These are phyloP conservation scores for Eremothecium gossypii DNA, from an alignment of 1,139 yeast genomes.

Conservation along the genomic window DNA sequence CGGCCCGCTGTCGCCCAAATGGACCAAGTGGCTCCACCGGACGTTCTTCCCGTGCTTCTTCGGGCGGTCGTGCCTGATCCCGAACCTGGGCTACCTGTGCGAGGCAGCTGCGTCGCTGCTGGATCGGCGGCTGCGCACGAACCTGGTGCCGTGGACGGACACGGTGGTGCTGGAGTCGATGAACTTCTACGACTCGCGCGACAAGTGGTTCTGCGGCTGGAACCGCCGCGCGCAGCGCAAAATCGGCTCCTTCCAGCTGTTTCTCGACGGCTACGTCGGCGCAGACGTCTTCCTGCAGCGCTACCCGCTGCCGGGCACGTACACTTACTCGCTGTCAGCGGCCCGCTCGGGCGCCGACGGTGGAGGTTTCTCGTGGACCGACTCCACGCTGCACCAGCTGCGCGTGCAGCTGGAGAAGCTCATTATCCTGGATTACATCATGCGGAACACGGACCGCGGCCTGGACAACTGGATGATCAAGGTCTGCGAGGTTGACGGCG, in stretches of 20 bases:
- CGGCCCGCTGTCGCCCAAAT: slow-evolving; percentile 69
- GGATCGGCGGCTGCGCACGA: slow-evolving; percentile 50
- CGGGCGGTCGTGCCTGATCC: slow-evolving; percentile 65
- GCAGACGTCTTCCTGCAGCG: slow-evolving; percentile 52
- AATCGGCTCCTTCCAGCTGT: slow-evolving; percentile 61
- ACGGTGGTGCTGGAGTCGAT: slow-evolving; percentile 46
- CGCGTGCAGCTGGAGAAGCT: slow-evolving; percentile 58
- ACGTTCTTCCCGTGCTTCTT: slow-evolving; percentile 70
- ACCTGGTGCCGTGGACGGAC: slow-evolving; percentile 60
- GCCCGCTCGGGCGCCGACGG: slow-evolving; percentile 3
- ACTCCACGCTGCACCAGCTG: slow-evolving; percentile 41
- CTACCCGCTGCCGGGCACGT: slow-evolving; percentile 46
- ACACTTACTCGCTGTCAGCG: slow-evolving; percentile 40
- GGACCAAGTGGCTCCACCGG: slow-evolving; percentile 75
- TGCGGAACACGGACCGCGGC: slow-evolving; percentile 70
- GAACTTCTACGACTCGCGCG: slow-evolving; percentile 32
- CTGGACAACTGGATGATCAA: slow-evolving; percentile 73
- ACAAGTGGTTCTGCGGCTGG: slow-evolving; percentile 14
- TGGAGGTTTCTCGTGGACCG: slow-evolving; percentile 45
- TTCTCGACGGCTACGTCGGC: slow-evolving; percentile 48
- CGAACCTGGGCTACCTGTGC: slow-evolving; percentile 63
- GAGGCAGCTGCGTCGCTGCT: slow-evolving; percentile 64
- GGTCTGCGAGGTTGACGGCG: slow-evolving; percentile 19
- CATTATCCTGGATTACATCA: slow-evolving; percentile 61
- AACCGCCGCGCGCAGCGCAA: slow-evolving; percentile 31